These are phyloP conservation scores for Mallotus repandus DNA, from an alignment of 441 rosid species.

Conservation along the genomic window DNA sequence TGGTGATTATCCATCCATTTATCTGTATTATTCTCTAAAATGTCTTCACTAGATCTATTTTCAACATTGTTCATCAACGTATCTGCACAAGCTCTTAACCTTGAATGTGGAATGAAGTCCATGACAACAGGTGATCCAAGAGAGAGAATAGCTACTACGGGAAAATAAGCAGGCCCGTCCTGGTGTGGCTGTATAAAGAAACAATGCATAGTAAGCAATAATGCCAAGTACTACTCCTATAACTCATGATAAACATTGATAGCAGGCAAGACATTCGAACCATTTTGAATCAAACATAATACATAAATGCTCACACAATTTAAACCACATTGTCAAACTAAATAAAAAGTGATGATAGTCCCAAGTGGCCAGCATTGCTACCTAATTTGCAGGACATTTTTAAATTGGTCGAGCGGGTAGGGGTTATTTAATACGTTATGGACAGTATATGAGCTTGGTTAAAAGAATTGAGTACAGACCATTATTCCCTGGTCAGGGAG, in stretches of 20 bases:
- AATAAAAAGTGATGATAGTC: not conserved
- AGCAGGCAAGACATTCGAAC: not conserved
- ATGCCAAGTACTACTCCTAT: not conserved
- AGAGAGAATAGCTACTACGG: slow-evolving; percentile 84
- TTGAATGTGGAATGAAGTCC: slow-evolving; percentile 80
- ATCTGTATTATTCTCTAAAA: slow-evolving; percentile 27
- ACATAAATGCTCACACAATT: not conserved
- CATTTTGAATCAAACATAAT: not conserved
- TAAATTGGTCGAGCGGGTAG: not conserved
- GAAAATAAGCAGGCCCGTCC: slow-evolving; percentile 91
- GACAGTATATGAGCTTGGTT: not conserved
- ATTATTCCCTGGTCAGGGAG: slow-evolving; percentile 89
- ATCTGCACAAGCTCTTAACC: slow-evolving; percentile 33
- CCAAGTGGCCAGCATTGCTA: not conserved
- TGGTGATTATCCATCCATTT: slow-evolving; percentile 33
- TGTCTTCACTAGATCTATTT: slow-evolving; percentile 22
- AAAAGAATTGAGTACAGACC: slow-evolving; percentile 38
- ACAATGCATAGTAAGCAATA: slow-evolving; percentile 22
- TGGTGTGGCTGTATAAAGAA: slow-evolving; percentile 71
- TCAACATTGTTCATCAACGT: slow-evolving; percentile 11
- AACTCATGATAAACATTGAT: not conserved
- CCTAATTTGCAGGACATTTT: not conserved
- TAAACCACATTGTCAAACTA: not conserved
- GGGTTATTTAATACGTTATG: not conserved
- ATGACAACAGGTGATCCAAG: slow-evolving; percentile 79